A percentile compares a stretch with the other conserved stretches of the same genome.
phyloP scores from a whole-genome alignment of 2,329 filamentous ascomycete genomes.

The Fusarium nematophilum region DNA sequence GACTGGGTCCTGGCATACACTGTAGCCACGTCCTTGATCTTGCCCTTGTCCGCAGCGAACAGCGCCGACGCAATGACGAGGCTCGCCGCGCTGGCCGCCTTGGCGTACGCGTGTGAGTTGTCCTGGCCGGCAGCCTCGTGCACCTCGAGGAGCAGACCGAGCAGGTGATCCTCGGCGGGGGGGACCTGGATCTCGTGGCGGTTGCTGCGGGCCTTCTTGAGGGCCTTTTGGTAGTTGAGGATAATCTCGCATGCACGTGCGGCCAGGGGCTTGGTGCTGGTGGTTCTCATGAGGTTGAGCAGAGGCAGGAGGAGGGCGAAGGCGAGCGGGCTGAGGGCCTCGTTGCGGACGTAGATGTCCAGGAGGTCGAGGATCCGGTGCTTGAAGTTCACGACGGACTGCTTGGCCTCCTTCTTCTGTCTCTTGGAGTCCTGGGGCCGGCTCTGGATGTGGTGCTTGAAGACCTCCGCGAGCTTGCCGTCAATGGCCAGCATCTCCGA shows the following conservation, averaged over 20 bases:
- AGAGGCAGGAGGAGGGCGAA: conserved; percentile 80
- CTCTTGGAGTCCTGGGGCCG: conserved; percentile 75
- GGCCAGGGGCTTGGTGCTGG: conserved; percentile 78
- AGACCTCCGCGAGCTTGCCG: conserved; percentile 83
- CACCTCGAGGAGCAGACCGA: conserved; percentile 71
- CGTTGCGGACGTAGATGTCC: conserved; percentile 84
- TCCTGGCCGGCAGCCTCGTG: conserved; percentile 75
- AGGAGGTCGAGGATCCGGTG: conserved; percentile 90
- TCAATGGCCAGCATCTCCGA: conserved; percentile 95
- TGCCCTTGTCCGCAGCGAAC: conserved; percentile 63
- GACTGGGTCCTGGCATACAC: conserved; percentile 73
- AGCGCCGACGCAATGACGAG: conserved; percentile 74
- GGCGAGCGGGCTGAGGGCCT: conserved; percentile 74
- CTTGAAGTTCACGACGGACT: conserved; percentile 94
- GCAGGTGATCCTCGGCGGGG: conserved; percentile 59
- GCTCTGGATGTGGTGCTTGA: conserved; percentile 77
- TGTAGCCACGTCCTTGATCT: conserved; percentile 66
- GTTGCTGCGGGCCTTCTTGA: conserved; percentile 66
- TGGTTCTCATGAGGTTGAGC: conserved; percentile 80
- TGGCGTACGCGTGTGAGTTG: conserved; percentile 76
- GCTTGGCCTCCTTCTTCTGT: conserved; percentile 87
- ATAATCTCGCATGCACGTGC: conserved; percentile 80
- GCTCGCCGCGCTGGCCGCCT: conserved; percentile 79
- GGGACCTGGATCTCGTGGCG: conserved; percentile 52
- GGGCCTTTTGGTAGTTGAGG: conserved; percentile 74